These are phyloP conservation scores for Microsporum canis DNA, from an alignment of 2,329 filamentous ascomycete species.

Conservation along the genomic window DNA sequence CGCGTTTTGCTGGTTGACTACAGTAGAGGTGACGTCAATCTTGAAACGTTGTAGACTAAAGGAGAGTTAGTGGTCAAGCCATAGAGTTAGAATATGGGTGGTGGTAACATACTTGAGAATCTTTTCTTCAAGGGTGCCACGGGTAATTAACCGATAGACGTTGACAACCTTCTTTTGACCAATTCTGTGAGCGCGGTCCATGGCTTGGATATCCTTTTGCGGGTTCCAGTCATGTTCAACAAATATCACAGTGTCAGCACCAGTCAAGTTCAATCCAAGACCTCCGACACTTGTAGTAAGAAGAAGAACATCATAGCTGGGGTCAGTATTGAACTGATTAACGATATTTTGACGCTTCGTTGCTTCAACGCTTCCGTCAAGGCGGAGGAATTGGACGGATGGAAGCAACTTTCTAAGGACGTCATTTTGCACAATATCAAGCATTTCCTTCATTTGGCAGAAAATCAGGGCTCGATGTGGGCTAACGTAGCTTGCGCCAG, in stretches of 20 bases:
- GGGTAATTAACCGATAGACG: constrained; percentile 90
- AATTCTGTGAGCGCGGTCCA: constrained; percentile 96
- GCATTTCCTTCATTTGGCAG: constrained; percentile 99
- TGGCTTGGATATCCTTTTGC: constrained; percentile 95
- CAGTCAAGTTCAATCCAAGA: constrained; percentile 85
- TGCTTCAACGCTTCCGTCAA: constrained; percentile 87
- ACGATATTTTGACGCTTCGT: constrained; percentile 94
- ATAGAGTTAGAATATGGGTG: not conserved
- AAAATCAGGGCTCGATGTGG: constrained; percentile 93
- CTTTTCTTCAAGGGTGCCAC: constrained; percentile 95
- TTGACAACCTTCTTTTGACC: constrained; percentile 99
- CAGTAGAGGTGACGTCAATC: constrained; percentile 94
- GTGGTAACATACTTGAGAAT: constrained; percentile 59
- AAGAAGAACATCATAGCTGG: constrained; percentile 86
- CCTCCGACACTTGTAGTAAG: constrained; percentile 93
- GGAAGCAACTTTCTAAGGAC: constrained; percentile 87
- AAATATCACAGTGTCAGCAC: constrained; percentile 97
- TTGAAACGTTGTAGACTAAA: constrained; percentile 91
- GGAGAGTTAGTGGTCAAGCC: constrained; percentile 2
- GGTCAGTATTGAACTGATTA: constrained; percentile 97
- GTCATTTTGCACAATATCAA: constrained; percentile 95
- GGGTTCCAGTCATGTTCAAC: constrained; percentile 99
- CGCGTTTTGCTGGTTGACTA: constrained; percentile 98
- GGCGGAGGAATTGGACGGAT: constrained; percentile 80
- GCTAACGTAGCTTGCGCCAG: constrained; percentile 69